Evolutionary conservation across 2,329 filamentous ascomycete genomes (phyloP).

Genomic region (Trichoderma atrobrunneum): DNA sequence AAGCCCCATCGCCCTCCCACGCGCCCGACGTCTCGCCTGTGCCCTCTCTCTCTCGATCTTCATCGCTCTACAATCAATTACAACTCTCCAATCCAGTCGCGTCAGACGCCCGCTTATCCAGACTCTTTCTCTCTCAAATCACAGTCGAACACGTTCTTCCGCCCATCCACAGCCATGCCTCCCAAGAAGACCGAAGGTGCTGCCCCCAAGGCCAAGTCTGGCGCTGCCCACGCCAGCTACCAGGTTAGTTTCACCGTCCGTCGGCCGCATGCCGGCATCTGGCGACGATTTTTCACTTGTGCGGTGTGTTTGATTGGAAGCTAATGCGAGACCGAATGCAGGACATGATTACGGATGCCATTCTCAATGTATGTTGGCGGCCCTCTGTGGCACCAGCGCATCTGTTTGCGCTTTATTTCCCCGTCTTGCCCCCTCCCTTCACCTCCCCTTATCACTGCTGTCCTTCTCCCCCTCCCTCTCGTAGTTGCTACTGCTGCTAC

Average conservation of each 20-base stretch:
- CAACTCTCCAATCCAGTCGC: constrained; percentile 27
- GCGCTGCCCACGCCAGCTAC: constrained; percentile 52
- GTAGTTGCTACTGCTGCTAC: neutral
- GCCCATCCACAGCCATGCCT: constrained; percentile 47
- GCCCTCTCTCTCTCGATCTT: constrained; percentile 31
- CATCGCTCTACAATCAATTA: constrained; percentile 24
- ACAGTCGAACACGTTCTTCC: constrained; percentile 22
- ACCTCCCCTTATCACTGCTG: neutral
- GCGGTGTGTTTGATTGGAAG: neutral
- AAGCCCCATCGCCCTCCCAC: constrained; percentile 48
- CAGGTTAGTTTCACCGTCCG: constrained; percentile 46
- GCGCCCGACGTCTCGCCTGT: constrained; percentile 47
- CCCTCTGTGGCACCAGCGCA: constrained; percentile 24
- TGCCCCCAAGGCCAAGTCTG: constrained; percentile 49
- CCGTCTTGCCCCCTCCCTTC: neutral
- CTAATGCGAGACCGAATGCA: constrained; percentile 33
- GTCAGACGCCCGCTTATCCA: constrained; percentile 22
- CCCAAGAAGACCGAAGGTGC: constrained; percentile 54
- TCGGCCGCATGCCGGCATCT: constrained; percentile 14
- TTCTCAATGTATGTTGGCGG: constrained; percentile 53
- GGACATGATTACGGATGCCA: constrained; percentile 64
- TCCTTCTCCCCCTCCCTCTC: neutral
- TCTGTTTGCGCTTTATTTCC: constrained; percentile 6
- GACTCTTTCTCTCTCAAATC: constrained; percentile 27
- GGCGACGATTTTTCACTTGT: neutral